phyloP scores from a whole-genome alignment of 176 grass and related monocot species.

The Oryza rufipogon region DNA sequence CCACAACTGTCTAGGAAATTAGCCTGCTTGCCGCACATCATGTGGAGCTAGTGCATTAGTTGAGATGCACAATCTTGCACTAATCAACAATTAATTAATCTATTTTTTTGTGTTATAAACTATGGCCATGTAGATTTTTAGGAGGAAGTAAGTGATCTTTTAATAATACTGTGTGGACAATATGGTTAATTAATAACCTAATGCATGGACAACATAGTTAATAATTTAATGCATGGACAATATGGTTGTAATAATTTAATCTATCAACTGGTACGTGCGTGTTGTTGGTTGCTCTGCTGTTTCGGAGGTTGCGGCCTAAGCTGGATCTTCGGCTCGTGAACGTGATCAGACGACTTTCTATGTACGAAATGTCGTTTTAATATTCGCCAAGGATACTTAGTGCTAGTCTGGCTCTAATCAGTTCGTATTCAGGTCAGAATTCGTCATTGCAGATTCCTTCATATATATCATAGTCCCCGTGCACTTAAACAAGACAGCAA shows the following conservation, averaged over 20 bases:
- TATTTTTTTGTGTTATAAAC: constrained; percentile 6
- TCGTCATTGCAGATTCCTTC: constrained; percentile 17
- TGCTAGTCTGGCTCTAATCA: constrained; percentile 5
- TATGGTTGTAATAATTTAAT: neutral
- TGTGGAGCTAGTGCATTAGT: constrained; percentile 38
- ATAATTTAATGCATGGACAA: neutral
- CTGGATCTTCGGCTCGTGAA: constrained; percentile 29
- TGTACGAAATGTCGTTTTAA: constrained; percentile 4
- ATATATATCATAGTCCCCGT: neutral
- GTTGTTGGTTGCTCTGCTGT: constrained; percentile 20
- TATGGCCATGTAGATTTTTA: neutral
- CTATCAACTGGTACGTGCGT: constrained; percentile 4
- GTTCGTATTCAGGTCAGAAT: constrained; percentile 16
- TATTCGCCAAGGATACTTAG: neutral
- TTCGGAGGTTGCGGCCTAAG: constrained; percentile 21
- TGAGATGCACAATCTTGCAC: constrained; percentile 39
- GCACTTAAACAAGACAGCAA: constrained; percentile 35
- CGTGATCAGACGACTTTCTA: constrained; percentile 19
- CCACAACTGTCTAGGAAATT: constrained; percentile 14
- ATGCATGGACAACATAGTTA: neutral
- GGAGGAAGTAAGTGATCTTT: neutral
- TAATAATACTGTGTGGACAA: neutral
- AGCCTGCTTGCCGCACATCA: neutral
- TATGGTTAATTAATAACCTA: constrained; percentile 23
- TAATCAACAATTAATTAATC: neutral